Evolutionary conservation across 768 basidiomycete genomes (phyloP), one percentile per base, ranked within the genome.

Genomic region (Pulveroboletus ravenelii): DNA sequence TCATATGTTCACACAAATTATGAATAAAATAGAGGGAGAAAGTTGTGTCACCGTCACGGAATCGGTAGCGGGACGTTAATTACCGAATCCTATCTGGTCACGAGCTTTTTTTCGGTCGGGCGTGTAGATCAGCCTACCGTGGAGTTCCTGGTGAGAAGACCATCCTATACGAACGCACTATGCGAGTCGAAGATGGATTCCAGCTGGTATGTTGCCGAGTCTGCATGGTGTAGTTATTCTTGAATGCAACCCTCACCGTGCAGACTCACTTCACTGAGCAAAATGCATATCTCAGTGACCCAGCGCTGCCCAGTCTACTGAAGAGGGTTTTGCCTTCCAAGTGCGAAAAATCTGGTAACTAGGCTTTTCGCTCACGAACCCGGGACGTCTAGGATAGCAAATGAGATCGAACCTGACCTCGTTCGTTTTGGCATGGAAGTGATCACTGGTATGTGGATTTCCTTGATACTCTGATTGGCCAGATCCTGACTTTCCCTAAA

Each of bases 121-220:
- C 31, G 31, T 32, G 31, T 32, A n/a, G 25, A 27, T 27, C 23
- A 6, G 43, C 20, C 15, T n/a, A 27, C 3, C 7, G 29, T 30
- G 20, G 25, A 27, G 31, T 57, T 36, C 38, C 42, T 25, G 12
- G 41, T 10, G 36, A 41, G 7, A 38, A 34, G 40, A 36, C 23
- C 12, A 9, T 37, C 36, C 27, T 34, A 23, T 13, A 31, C 31
- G 17, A 52, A 34, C 29, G n/a, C 35, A 35, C 17, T 45, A 85
- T 87, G 85, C 78, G 77, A 39, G 67, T 78, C 30, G 82, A 86
- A 62, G 74, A 85, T 41, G 85, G 85, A 31, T 86, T 85, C 57
- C 83, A 86, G 55, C 72, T 70, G 54, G 84, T 81, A 52, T 35
- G 68, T 59, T 25, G 51, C 41, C 48, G 6, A 35, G 14, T 36